Conservation (phyloP, 2,329 filamentous ascomycete genomes). For the Neofusicoccum parvum region DNA sequence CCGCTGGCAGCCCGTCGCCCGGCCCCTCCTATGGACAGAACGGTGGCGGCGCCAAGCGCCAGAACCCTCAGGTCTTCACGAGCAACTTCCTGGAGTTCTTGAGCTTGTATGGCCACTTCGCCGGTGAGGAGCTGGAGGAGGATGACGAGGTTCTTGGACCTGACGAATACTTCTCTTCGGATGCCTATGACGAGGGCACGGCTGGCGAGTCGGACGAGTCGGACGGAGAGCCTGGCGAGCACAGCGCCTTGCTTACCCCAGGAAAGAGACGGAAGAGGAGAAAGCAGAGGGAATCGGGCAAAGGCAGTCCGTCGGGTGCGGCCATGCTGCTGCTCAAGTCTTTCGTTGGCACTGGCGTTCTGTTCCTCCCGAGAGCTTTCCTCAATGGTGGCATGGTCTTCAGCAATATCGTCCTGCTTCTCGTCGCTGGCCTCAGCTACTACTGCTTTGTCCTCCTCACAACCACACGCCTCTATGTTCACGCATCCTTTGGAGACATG, state of each 20-base stretch:
- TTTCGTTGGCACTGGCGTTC: conserved; percentile 93
- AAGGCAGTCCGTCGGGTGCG: conserved; percentile 76
- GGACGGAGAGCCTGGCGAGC: conserved; percentile 77
- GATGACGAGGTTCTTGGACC: conserved; percentile 87
- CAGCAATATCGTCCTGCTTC: conserved; percentile 86
- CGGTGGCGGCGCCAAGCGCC: conserved; percentile 30
- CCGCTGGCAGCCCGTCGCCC: conserved; percentile 64
- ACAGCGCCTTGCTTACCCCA: conserved; percentile 75
- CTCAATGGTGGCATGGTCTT: conserved; percentile 98
- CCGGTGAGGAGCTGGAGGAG: conserved; percentile 93
- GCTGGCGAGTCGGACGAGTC: conserved; percentile 57
- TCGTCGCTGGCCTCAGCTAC: conserved; percentile 84
- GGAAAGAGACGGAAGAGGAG: conserved; percentile 70
- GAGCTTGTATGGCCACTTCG: conserved; percentile 94
- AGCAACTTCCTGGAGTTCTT: conserved; percentile 95
- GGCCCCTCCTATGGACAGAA: conserved; percentile 48
- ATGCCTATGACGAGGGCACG: conserved; percentile 59
- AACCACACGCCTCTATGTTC: conserved; percentile 78
- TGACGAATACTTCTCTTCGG: conserved; percentile 89
- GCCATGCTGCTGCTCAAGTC: conserved; percentile 90
- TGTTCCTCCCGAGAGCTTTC: conserved; percentile 91
- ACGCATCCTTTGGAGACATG: conserved; percentile 97
- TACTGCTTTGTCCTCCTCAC: conserved; percentile 97
- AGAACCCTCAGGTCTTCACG: conserved; percentile 69
- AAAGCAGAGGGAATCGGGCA: conserved; percentile 77